Conservation (phyloP, 768 basidiomycete genomes). For the Mrakia frigida region DNA sequence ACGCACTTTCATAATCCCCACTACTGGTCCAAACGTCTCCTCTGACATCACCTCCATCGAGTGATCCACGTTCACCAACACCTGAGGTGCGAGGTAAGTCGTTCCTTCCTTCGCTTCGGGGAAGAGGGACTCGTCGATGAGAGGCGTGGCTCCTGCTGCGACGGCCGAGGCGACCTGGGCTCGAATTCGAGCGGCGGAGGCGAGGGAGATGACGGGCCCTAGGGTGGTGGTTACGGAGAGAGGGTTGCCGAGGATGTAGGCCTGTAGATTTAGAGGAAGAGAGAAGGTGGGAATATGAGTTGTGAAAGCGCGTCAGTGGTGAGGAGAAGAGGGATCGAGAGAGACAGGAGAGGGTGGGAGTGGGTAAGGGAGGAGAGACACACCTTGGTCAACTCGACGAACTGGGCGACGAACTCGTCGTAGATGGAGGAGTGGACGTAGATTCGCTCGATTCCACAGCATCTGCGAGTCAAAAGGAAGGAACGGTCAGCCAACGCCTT, state of each 20-base stretch:
- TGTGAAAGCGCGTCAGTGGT: background rate
- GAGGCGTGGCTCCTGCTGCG: conserved; percentile 66
- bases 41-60: conserved; percentile 92
- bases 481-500: background rate
- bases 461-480: background rate
- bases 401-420: conserved; percentile 69
- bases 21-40: conserved; percentile 80
- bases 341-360: background rate
- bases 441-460: conserved; percentile 91
- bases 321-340: background rate
- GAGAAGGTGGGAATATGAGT: background rate
- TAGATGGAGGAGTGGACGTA: conserved; percentile 85
- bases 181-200: conserved; percentile 75
- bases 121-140: conserved; percentile 67
- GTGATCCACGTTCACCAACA: conserved; percentile 83
- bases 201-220: conserved; percentile 86
- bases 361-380: conserved; percentile 16
- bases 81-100: conserved; percentile 84
- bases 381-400: conserved; percentile 69
- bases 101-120: conserved; percentile 62
- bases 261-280: conserved; percentile 47
- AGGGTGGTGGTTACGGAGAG: conserved; percentile 66
- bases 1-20: conserved; percentile 87
- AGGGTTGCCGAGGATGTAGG: conserved; percentile 83
- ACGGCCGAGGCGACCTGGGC: conserved; percentile 86